Base-by-base conservation (phyloP, 2,329 filamentous ascomycete species). In the Colletotrichum sp. region DNA sequence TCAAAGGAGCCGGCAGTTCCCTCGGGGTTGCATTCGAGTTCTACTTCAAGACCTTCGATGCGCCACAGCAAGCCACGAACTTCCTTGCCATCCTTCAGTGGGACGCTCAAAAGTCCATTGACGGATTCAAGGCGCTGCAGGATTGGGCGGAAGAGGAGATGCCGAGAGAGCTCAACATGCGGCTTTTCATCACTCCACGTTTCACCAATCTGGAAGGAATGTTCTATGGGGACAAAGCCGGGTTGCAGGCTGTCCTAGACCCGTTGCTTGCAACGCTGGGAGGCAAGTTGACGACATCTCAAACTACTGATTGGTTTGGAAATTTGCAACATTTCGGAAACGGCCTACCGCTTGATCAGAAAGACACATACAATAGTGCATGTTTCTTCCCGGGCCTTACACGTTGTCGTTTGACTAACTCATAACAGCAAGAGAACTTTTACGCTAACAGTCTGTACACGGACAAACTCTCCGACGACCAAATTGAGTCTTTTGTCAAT, bases 1-100 rank as follows among this genome's bases (percentile, higher is more conserved):
- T 86, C 24, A 82, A 82, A 8, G 85, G 85, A 15, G 83, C 84
- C 1, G 84, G 83, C 6, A 81, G 82, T 38, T 84, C 82, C 24
- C 84, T 85, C 68, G 84, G 83, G 31, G 79, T 86, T 62, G 83
- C 84, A 9, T 77, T 80, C 8, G 79, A 80, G 24, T 83, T 84
- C 73, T 78, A 80, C 63, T 83, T 86, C 77, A 80, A 81, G 69
- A 85, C 84, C 3, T 84, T 83, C 38, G 74, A 79, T 6, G 83
- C 81, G 1, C 83, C 84, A 3, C 64, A 78, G 15, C 70, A 77
- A 43, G 77, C 81, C 15, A 82, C 80, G 0, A 73, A 76, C n/a
- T 83, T 80, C 76, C 72, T 78, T 47, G 75, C 78, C 43, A 76
- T 68, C 6, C 64, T 75, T 1, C 69, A 67, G 9, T 76, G 72